Evolutionary conservation across 2,329 filamentous ascomycete genomes (phyloP), one percentile per base, ranked within the genome.

Genomic region (Neospermospora avenae): DNA sequence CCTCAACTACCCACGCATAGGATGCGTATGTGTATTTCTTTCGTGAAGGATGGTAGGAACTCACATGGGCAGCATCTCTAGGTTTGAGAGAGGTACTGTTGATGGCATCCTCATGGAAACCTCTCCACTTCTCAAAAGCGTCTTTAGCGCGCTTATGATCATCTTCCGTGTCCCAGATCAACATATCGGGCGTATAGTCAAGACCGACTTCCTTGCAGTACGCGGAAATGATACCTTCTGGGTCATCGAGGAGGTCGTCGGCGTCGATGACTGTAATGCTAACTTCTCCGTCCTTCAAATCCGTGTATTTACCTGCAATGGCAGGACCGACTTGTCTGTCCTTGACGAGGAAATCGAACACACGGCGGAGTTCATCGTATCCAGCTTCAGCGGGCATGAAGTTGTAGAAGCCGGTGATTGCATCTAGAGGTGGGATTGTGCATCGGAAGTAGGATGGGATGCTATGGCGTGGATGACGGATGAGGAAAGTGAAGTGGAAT

Each of bases 391-490:
- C 85, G 41, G 91, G 89, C 78, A 93, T 87, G 80, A 96, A 97
- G 71, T 91, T 79, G 74, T 88, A 81, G 78, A 96, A 98, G 7
- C 91, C 91, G 0, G 93, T 98, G 63, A 91, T 77, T 49, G 88
- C 79, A 71, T 89, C 86, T 59, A 97, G 81, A 0, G 95, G 95
- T 14, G 95, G 93, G 57, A 96, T 84, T 53, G 91, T 96, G 82
- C 93, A 98, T 68, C 93, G 89, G 81, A 89, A 96, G 80, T 93
- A 98, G 49, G 91, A 96, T 7, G 95, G 95, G 66, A 98, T 93
- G 69, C 90, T 89, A 72, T 86, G 86, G 69, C 91, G 86, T n/a
- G 95, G 95, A 74, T 98, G 92, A 59, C 95, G 93, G 79, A 99
- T 98, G 65, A 98, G 83, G 77, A 99, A 98, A 22, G 93, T 91